Evolutionary conservation across 331 rosid genomes (phyloP), one percentile per base, ranked within the genome.

Genomic region (Malus hybrid): DNA sequence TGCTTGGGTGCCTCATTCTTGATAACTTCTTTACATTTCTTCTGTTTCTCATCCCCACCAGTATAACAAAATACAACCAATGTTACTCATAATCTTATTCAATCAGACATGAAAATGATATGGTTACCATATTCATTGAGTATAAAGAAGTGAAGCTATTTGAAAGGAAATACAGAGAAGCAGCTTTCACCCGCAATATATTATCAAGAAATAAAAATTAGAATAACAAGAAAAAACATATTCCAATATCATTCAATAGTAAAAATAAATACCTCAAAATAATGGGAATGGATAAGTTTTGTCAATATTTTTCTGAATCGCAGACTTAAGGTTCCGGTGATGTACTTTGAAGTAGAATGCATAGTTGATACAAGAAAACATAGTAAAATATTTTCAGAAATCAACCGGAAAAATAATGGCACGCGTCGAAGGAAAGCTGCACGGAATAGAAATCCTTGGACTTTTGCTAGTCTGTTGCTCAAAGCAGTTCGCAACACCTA

Each of bases 391-490:
- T 95, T 95, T 81, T 95, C 99, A 12, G 93, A 92, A 75, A 95
- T 95, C 84, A 92, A 55, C 78, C 89, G 93, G 13, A 95, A 78
- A 83, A 95, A 95, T 81, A 90, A 76, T 61, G 99, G 99, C 20
- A 88, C 90, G 24, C 97, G 97, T 36, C 96, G 96, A 80, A 95
- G 99, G 83, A 95, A 95, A 67, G 99, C 99, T 67, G 97, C 96
- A 74, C 99, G 97, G 77, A 95, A 92, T 79, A 95, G 85, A 85
- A 95, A 95, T 73, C 99, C 99, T 89, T 95, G 99, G 64, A 95
- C 99, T 90, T 92, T 95, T 24, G 99, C 99, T 20, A 95, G 93
- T 84, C 99, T 89, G 89, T 95, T 95, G 91, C 97, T 89, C 89
- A 95, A 77, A 83, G 97, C 80, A 83, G 97, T 92, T 63, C 99